A percentile compares a stretch with the other conserved stretches of the same genome.
Evolutionary conservation across 371 early-diverging fungal species (phyloP).

Genomic region (Lichtheimia hyalospora): DNA sequence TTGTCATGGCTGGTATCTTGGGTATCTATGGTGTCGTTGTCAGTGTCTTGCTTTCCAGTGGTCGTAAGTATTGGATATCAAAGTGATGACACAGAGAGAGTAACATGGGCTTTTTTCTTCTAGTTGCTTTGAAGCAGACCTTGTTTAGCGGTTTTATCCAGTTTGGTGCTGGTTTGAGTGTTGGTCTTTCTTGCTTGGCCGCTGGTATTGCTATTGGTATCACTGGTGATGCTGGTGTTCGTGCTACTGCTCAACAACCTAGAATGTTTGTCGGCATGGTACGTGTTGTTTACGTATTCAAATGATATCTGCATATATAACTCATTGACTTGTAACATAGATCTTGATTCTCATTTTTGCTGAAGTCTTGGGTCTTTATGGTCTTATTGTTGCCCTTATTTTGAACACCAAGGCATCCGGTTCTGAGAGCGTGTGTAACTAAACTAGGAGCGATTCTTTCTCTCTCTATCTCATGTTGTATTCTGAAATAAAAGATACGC

Average conservation of each 20-base stretch:
- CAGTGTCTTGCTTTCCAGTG: slow-evolving; percentile 82
- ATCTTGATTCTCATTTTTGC: slow-evolving; percentile 97
- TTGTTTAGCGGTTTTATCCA: slow-evolving; percentile 85
- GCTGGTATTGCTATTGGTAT: slow-evolving; percentile 97
- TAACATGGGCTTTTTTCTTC: background rate
- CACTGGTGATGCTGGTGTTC: slow-evolving; percentile 94
- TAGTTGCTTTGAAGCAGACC: slow-evolving; percentile 56
- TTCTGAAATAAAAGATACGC: too few relatives aligned
- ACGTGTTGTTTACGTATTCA: background rate
- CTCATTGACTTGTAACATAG: slow-evolving; percentile 21
- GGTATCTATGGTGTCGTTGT: slow-evolving; percentile 97
- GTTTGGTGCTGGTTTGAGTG: slow-evolving; percentile 90
- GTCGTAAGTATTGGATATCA: slow-evolving; percentile 57
- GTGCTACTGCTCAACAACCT: slow-evolving; percentile 91
- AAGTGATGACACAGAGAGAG: too few relatives aligned
- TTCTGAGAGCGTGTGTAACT: slow-evolving; percentile 31
- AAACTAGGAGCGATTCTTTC: background rate
- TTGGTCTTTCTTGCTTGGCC: slow-evolving; percentile 91
- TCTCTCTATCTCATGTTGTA: too few relatives aligned
- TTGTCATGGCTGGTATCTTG: slow-evolving; percentile 98
- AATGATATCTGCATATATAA: background rate
- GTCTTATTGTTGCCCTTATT: slow-evolving; percentile 94
- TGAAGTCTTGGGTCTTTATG: slow-evolving; percentile 94
- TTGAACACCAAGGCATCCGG: slow-evolving; percentile 84
- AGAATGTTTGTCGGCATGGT: slow-evolving; percentile 93